Evolutionary conservation across 352 stramenopile species (phyloP).

Genomic region (Globisporangium carolinianum): DNA sequence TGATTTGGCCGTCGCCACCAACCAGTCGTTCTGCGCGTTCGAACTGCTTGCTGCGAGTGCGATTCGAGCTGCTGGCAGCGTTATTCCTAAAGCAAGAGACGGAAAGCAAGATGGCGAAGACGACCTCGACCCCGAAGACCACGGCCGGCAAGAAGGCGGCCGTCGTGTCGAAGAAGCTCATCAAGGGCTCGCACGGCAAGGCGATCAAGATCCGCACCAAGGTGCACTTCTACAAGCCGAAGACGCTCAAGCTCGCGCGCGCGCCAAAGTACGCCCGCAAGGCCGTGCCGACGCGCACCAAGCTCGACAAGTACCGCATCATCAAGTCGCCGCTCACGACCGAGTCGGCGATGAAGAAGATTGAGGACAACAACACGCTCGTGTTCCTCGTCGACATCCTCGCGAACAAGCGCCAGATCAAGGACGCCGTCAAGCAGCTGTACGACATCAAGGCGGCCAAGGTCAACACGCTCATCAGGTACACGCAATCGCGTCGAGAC

Average conservation of each 20-base stretch:
- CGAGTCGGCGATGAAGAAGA: conserved; percentile 99
- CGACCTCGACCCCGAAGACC: conserved; percentile 60
- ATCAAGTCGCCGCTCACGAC: conserved; percentile 99
- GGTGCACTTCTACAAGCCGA: conserved; percentile 99
- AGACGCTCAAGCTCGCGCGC: conserved; percentile 93
- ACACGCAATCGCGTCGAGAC: conserved; percentile 83
- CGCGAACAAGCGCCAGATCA: conserved; percentile 99
- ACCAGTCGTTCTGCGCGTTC: not conserved
- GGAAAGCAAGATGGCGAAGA: conserved; percentile 76
- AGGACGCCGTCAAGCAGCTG: conserved; percentile 97
- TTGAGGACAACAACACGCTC: conserved; percentile 99
- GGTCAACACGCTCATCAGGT: conserved; percentile 99
- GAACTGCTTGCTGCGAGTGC: conserved; percentile 7
- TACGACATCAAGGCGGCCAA: conserved; percentile 99
- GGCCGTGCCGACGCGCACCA: conserved; percentile 90
- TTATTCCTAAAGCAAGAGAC: conserved; percentile 31
- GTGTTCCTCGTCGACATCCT: conserved; percentile 99
- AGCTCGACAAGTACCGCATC: conserved; percentile 98
- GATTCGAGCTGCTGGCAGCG: not conserved
- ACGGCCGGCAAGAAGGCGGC: conserved; percentile 88
- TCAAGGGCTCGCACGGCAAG: conserved; percentile 96
- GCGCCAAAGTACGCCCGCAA: conserved; percentile 96
- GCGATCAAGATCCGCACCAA: conserved; percentile 98
- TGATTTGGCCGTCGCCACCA: not conserved
- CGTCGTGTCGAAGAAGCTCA: conserved; percentile 91